Percentiles rank a stretch among this genome's conserved stretches.
phyloP scores from a whole-genome alignment of 352 stramenopile species.

The Globisporangium camurandrum region DNA sequence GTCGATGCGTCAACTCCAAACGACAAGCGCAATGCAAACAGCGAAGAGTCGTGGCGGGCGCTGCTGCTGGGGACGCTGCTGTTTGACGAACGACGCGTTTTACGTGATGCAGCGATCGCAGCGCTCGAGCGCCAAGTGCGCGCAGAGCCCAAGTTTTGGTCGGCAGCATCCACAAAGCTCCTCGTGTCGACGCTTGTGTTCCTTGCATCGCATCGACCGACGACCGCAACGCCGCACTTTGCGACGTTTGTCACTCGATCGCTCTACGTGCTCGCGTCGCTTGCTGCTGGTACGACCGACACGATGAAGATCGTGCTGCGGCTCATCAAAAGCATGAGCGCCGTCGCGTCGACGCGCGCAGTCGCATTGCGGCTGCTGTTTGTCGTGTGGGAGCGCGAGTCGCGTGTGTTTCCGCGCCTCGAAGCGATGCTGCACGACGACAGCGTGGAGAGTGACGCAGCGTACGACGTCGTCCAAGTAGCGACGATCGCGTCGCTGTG shows the following conservation, averaged over 20 bases:
- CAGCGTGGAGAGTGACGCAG: constrained; percentile 14
- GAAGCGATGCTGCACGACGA: constrained; percentile 42
- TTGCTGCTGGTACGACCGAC: constrained; percentile 47
- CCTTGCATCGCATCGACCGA: constrained; percentile 31
- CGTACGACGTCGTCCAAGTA: constrained; percentile 42
- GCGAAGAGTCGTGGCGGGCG: constrained; percentile 23
- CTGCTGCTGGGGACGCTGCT: constrained; percentile 31
- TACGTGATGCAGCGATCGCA: constrained; percentile 16
- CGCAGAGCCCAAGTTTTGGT: constrained; percentile 20
- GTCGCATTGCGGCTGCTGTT: constrained; percentile 53
- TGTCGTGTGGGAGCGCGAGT: constrained; percentile 56
- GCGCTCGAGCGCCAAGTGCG: constrained; percentile 34
- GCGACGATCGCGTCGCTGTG: constrained; percentile 60
- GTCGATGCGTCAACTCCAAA: background rate
- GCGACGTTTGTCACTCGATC: constrained; percentile 29
- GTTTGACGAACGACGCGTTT: constrained; percentile 19
- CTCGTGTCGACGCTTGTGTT: constrained; percentile 60
- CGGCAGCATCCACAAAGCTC: constrained; percentile 23
- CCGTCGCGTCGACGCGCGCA: constrained; percentile 18
- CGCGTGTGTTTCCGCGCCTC: constrained; percentile 55
- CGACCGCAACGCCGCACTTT: background rate
- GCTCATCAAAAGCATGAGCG: constrained; percentile 54
- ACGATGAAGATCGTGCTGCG: constrained; percentile 73
- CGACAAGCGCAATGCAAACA: background rate
- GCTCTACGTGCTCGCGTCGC: constrained; percentile 38